phyloP scores from a whole-genome alignment of 768 basidiomycete genomes.

The Hebeloma cylindrosporum region DNA sequence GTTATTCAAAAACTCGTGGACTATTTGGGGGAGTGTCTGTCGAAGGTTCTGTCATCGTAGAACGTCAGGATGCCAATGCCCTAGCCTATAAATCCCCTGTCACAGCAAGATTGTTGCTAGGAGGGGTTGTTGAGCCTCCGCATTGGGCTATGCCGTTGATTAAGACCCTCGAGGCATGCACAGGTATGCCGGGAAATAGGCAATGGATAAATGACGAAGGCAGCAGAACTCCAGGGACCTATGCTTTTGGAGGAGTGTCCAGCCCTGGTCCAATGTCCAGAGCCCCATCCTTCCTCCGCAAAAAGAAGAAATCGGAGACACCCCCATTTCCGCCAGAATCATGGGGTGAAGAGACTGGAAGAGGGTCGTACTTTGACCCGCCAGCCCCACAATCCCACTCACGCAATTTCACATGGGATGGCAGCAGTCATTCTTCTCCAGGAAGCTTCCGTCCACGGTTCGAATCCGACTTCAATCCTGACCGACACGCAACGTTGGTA shows the following conservation, averaged over 20 bases:
- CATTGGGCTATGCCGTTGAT: slow-evolving; percentile 78
- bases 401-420: slow-evolving; percentile 35
- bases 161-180: slow-evolving; percentile 69
- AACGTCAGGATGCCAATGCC: slow-evolving; percentile 90
- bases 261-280: slow-evolving; percentile 38
- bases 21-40: slow-evolving; percentile 90
- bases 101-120: slow-evolving; percentile 76
- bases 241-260: slow-evolving; percentile 60
- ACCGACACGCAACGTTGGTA: slow-evolving; percentile 13
- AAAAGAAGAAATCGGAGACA: slow-evolving; percentile 45
- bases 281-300: slow-evolving; percentile 39
- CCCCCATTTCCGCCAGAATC: slow-evolving; percentile 59
- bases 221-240: slow-evolving; percentile 36
- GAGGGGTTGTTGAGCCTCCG: slow-evolving; percentile 72
- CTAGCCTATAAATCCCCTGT: slow-evolving; percentile 78
- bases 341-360: slow-evolving; percentile 53
- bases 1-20: slow-evolving; percentile 89
- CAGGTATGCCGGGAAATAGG: slow-evolving; percentile 64
- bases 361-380: slow-evolving; percentile 56
- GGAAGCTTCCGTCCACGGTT: slow-evolving; percentile 42
- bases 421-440: slow-evolving; percentile 23
- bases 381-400: slow-evolving; percentile 20
- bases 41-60: slow-evolving; percentile 89
- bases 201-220: slow-evolving; percentile 62
- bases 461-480: slow-evolving; percentile 42